Conservation (phyloP, 176 grass and related monocot genomes). For the Lolium perenne region DNA sequence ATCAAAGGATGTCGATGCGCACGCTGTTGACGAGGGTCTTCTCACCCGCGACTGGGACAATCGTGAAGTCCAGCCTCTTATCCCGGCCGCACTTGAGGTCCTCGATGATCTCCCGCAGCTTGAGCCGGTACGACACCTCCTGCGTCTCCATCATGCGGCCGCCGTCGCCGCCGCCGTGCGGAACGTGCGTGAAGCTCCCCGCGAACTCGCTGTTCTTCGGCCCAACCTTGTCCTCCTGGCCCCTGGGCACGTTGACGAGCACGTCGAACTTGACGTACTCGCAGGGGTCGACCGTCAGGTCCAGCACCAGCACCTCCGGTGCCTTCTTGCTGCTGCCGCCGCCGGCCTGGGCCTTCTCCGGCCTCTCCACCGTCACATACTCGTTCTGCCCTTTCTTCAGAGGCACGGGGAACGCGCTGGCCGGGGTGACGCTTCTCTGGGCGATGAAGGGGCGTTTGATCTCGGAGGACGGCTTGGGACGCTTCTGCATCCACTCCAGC, state of each 20-base stretch:
- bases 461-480: not conserved
- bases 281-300: not conserved
- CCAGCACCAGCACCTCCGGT: not conserved
- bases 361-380: not conserved
- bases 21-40: not conserved
- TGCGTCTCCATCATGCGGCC: not conserved
- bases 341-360: not conserved
- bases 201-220: slow-evolving; percentile 13
- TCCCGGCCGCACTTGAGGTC: not conserved
- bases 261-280: not conserved
- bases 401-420: not conserved
- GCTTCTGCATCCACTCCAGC: not conserved
- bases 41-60: not conserved
- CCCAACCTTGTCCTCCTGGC: not conserved
- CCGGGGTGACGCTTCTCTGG: not conserved
- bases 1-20: no score
- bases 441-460: not conserved
- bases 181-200: slow-evolving; percentile 17
- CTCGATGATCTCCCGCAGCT: not conserved
- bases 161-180: not conserved
- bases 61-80: not conserved
- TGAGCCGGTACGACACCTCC: not conserved
- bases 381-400: not conserved
- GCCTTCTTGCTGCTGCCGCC: not conserved
- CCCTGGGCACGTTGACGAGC: slow-evolving; percentile 16